These are phyloP conservation scores for Hypoxylon rickii DNA, from an alignment of 495 filamentous ascomycete species.

Conservation along the genomic window DNA sequence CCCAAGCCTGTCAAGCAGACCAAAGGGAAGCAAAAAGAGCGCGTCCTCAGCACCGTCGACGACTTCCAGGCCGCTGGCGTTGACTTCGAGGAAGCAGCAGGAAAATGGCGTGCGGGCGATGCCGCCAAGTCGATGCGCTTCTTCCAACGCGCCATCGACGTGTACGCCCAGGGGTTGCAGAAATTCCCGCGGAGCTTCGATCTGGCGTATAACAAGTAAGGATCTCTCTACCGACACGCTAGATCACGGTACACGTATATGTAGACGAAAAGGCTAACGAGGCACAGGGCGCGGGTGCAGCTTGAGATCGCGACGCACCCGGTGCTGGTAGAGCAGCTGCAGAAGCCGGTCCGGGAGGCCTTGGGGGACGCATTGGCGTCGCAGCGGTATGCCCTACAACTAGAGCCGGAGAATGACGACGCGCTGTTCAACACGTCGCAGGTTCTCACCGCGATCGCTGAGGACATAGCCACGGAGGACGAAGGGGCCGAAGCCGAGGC, in stretches of 20 bases:
- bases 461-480: constrained; percentile 52
- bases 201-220: constrained; percentile 70
- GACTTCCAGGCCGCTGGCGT: constrained; percentile 58
- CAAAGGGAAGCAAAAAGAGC: constrained; percentile 25
- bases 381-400: constrained; percentile 60
- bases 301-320: constrained; percentile 68
- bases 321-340: constrained; percentile 57
- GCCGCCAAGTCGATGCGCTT: constrained; percentile 69
- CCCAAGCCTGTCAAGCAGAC: constrained; percentile 8
- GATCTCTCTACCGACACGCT: no score
- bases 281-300: constrained; percentile 58
- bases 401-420: constrained; percentile 67
- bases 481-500: constrained; percentile 38
- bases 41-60: constrained; percentile 27
- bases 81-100: constrained; percentile 67
- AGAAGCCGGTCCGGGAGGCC: constrained; percentile 49
- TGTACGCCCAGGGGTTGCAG: constrained; percentile 63
- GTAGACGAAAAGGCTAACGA: background rate
- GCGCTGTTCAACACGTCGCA: constrained; percentile 70
- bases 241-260: background rate
- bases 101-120: constrained; percentile 75
- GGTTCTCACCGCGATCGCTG: constrained; percentile 68
- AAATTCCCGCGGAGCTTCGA: constrained; percentile 66
- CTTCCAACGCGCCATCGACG: constrained; percentile 66
- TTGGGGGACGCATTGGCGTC: constrained; percentile 62